These are phyloP conservation scores for Ilex aquifolium DNA, from an alignment of 257 asterid genomes.

Conservation along the genomic window DNA sequence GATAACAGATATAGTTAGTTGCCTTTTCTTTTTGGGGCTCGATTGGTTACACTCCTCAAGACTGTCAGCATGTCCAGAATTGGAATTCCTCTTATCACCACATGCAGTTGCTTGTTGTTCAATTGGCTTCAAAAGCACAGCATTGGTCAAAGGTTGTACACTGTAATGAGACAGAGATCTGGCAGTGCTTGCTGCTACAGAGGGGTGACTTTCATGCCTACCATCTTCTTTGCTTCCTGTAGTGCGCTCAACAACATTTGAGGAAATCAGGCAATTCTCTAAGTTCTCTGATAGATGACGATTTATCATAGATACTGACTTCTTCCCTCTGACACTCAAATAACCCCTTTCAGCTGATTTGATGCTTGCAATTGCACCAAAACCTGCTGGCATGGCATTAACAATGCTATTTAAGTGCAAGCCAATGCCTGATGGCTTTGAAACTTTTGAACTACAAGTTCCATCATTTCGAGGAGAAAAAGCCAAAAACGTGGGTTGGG, in stretches of 20 bases:
- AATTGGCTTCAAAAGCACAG: slow-evolving; percentile 26
- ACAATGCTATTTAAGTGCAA: slow-evolving; percentile 70
- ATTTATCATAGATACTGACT: slow-evolving; percentile 22
- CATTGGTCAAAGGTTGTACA: slow-evolving; percentile 25
- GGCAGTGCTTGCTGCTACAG: slow-evolving; percentile 20
- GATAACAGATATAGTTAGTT: slow-evolving; percentile 19
- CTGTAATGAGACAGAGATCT: slow-evolving; percentile 21
- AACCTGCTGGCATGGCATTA: slow-evolving; percentile 38
- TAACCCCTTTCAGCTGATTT: slow-evolving; percentile 40
- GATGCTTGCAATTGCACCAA: slow-evolving; percentile 34
- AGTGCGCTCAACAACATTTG: slow-evolving; percentile 24
- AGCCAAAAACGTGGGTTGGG: slow-evolving; percentile 14
- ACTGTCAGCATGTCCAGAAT: slow-evolving; percentile 25
- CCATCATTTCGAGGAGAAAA: slow-evolving; percentile 27
- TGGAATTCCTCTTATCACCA: slow-evolving; percentile 27
- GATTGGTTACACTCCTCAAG: slow-evolving; percentile 29
- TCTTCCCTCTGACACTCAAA: slow-evolving; percentile 34
- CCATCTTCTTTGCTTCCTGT: slow-evolving; percentile 21
- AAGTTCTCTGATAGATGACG: slow-evolving; percentile 22
- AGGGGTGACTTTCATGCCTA: slow-evolving; percentile 17
- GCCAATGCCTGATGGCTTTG: slow-evolving; percentile 67
- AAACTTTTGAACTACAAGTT: slow-evolving; percentile 21
- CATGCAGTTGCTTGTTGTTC: slow-evolving; percentile 31
- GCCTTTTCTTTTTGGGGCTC: slow-evolving; percentile 61
- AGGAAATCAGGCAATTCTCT: slow-evolving; percentile 20